These are phyloP conservation scores for Globisporangium heterothallicum DNA, from an alignment of 352 stramenopile genomes.

Conservation along the genomic window DNA sequence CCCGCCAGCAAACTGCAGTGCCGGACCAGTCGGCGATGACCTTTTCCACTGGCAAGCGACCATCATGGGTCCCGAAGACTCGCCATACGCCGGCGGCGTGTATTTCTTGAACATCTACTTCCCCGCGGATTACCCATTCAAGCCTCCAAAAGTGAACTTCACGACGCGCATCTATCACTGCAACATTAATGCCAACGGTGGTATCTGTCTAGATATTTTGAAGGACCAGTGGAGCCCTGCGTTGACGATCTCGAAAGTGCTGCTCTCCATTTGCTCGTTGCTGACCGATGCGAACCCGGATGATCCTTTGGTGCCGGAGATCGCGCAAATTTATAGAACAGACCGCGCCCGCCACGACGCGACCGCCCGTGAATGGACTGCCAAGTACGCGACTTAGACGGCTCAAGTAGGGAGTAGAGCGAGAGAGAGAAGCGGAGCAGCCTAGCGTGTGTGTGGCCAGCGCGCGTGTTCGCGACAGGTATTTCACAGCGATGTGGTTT, in stretches of 20 bases:
- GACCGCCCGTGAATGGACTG: constrained; percentile 96
- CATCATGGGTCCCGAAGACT: constrained; percentile 99
- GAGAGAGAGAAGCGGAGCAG: neutral
- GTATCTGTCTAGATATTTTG: constrained; percentile 99
- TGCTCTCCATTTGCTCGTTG: constrained; percentile 99
- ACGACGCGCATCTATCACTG: constrained; percentile 99
- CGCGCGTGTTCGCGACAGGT: no score
- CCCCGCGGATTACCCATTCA: constrained; percentile 99
- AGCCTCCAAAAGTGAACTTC: constrained; percentile 98
- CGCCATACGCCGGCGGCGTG: constrained; percentile 95
- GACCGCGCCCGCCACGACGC: constrained; percentile 92
- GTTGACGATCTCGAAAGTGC: constrained; percentile 99
- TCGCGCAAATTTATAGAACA: constrained; percentile 94
- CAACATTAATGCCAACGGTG: constrained; percentile 99
- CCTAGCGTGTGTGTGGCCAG: neutral
- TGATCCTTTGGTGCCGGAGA: constrained; percentile 94
- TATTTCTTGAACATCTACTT: constrained; percentile 99
- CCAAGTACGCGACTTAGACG: constrained; percentile 98
- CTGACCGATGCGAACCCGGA: constrained; percentile 99
- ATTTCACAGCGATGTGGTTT: neutral
- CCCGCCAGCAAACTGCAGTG: constrained; percentile 97
- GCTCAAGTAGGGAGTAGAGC: constrained; percentile 6
- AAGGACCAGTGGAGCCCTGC: constrained; percentile 99
- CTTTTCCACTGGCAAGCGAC: constrained; percentile 97
- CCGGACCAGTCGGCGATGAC: constrained; percentile 96